Percentiles rank a stretch among this genome's conserved stretches.
Conservation (phyloP, 768 basidiomycete genomes). For the Amylocystis lapponica region DNA sequence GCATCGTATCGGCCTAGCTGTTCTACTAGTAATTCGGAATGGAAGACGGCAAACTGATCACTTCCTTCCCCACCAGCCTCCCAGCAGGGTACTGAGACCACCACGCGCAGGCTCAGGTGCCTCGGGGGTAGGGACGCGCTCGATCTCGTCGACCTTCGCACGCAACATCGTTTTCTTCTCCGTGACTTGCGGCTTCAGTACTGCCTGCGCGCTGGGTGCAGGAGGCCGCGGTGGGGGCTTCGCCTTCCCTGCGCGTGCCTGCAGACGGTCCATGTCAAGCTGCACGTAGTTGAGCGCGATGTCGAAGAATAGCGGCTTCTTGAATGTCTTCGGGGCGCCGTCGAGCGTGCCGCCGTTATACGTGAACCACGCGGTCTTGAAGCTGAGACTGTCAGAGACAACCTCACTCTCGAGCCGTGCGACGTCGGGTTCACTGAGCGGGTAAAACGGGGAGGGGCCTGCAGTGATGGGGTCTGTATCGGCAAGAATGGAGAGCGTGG, state of each 20-base stretch:
- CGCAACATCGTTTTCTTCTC: constrained; percentile 47
- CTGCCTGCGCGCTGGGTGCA: constrained; percentile 13
- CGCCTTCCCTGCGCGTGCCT: constrained; percentile 69
- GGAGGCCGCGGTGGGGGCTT: constrained; percentile 22
- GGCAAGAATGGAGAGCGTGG: constrained; percentile 33
- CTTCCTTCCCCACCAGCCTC: constrained; percentile 77
- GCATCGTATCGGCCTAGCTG: no score
- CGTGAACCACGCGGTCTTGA: constrained; percentile 76
- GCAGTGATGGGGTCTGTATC: constrained; percentile 39
- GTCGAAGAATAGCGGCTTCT: constrained; percentile 91
- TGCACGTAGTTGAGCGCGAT: constrained; percentile 91
- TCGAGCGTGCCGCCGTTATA: constrained; percentile 59
- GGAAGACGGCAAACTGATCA: no score
- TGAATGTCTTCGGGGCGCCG: constrained; percentile 41
- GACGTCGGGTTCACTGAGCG: constrained; percentile 39
- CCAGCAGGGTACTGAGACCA: constrained; percentile 62
- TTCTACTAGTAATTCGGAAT: no score
- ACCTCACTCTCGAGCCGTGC: constrained; percentile 50
- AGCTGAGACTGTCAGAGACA: constrained; percentile 37
- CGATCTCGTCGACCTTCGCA: constrained; percentile 52
- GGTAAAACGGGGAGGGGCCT: constrained; percentile 47
- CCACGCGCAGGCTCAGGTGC: constrained; percentile 37
- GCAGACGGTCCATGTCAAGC: constrained; percentile 74
- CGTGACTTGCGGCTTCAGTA: constrained; percentile 11
- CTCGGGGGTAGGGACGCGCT: constrained; percentile 45